These are phyloP conservation scores for Madurella fahalii DNA, from an alignment of 2,329 filamentous ascomycete genomes.

Conservation along the genomic window DNA sequence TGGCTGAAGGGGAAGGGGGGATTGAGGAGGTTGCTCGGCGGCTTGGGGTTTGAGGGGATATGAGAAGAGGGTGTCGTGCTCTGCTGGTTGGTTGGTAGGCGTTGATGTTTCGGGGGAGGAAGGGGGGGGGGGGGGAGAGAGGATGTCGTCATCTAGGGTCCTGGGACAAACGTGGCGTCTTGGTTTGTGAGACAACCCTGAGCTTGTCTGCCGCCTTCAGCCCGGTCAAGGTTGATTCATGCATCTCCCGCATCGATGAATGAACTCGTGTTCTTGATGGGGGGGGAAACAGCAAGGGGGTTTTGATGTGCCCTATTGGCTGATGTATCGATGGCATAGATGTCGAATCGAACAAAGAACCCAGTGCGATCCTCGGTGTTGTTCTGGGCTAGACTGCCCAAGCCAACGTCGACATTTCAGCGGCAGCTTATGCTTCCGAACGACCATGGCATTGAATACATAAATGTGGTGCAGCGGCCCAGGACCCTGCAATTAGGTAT, in stretches of 20 bases:
- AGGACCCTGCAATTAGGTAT: too few species aligned
- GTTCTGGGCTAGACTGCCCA: not conserved
- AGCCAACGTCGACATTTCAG: not conserved
- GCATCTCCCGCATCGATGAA: not conserved
- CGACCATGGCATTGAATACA: too few species aligned
- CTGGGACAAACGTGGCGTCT: not conserved
- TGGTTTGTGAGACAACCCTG: not conserved
- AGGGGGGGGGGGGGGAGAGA: too few species aligned
- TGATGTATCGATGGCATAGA: not conserved
- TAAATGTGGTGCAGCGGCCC: too few species aligned
- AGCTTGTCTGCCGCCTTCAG: not conserved
- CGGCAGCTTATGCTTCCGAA: too few species aligned
- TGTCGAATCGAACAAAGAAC: not conserved
- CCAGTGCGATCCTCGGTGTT: not conserved
- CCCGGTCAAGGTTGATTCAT: not conserved
- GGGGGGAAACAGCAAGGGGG: not conserved
- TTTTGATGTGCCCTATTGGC: not conserved
- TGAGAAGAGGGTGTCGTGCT: too few species aligned
- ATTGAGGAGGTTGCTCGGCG: slow-evolving; percentile 49
- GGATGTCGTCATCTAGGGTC: too few species aligned
- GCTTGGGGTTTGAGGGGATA: slow-evolving; percentile 30
- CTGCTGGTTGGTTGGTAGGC: too few species aligned
- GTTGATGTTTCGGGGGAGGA: too few species aligned
- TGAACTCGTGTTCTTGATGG: not conserved
- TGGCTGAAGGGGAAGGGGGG: slow-evolving; percentile 46